phyloP scores from a whole-genome alignment of 2,329 filamentous ascomycete genomes.

The Hymenoscyphus repandus region DNA sequence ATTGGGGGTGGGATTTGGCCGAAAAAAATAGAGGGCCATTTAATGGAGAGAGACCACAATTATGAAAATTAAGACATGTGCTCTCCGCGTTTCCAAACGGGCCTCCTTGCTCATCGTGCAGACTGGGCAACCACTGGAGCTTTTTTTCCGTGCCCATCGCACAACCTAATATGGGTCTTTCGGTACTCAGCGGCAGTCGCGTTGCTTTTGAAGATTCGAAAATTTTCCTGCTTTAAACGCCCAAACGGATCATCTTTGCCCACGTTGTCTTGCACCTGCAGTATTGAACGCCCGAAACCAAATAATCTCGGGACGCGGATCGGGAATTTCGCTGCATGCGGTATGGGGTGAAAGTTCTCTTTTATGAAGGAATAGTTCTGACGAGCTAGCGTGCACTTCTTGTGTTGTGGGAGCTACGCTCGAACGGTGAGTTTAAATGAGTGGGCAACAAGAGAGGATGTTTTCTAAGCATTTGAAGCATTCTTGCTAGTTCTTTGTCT shows the following conservation, averaged over 20 bases:
- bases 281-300: background rate
- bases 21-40: too few species aligned
- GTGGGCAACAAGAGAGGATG: too few species aligned
- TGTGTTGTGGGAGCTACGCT: background rate
- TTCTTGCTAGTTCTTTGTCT: background rate
- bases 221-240: background rate
- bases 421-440: background rate
- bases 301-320: too few species aligned
- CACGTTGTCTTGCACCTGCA: background rate
- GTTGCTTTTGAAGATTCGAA: conserved; percentile 1
- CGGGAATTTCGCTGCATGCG: too few species aligned
- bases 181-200: conserved; percentile 2
- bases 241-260: background rate
- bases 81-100: background rate
- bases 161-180: background rate
- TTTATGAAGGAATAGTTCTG: too few species aligned
- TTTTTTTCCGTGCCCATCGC: background rate
- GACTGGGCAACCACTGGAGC: background rate
- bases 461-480: background rate
- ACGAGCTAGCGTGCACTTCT: too few species aligned
- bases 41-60: too few species aligned
- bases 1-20: too few species aligned
- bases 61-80: background rate
- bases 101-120: background rate
- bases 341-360: too few species aligned